Percentiles rank a stretch among this genome's conserved stretches.
These are phyloP conservation scores for Calocybe indica DNA, from an alignment of 768 basidiomycete species.

Conservation along the genomic window DNA sequence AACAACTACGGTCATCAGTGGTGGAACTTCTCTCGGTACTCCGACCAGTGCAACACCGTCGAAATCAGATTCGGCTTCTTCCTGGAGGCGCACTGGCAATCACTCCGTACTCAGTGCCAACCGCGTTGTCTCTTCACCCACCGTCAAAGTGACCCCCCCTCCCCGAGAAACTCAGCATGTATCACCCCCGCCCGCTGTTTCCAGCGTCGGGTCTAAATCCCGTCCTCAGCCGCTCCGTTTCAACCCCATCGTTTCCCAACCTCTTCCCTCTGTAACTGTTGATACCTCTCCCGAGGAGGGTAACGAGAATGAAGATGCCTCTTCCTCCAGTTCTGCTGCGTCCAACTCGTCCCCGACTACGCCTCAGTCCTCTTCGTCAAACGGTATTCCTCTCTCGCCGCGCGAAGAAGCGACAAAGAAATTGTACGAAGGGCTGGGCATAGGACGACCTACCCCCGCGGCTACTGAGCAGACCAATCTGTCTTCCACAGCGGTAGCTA, in stretches of 20 bases:
- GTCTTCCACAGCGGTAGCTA: slow-evolving; percentile 31
- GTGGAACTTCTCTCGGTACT: slow-evolving; percentile 63
- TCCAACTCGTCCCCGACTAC: slow-evolving; percentile 70
- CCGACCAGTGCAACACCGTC: slow-evolving; percentile 44
- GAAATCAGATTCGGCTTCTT: slow-evolving; percentile 74
- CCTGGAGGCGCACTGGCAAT: slow-evolving; percentile 77
- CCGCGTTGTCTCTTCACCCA: slow-evolving; percentile 56
- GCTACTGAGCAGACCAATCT: slow-evolving; percentile 33
- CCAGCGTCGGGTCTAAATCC: slow-evolving; percentile 25
- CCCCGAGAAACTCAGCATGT: slow-evolving; percentile 45
- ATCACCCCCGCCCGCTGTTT: slow-evolving; percentile 39
- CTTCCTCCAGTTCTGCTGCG: slow-evolving; percentile 45
- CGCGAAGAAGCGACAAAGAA: slow-evolving; percentile 86
- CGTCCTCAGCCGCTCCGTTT: slow-evolving; percentile 71
- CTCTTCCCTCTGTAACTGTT: slow-evolving; percentile 50
- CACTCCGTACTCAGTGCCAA: slow-evolving; percentile 59
- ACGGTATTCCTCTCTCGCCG: slow-evolving; percentile 62
- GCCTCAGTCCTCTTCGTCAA: slow-evolving; percentile 64
- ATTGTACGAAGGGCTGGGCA: slow-evolving; percentile 83
- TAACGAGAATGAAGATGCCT: slow-evolving; percentile 50
- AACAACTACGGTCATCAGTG: slow-evolving; percentile 64
- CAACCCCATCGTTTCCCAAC: slow-evolving; percentile 41
- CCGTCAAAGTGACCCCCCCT: slow-evolving; percentile 70
- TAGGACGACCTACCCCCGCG: slow-evolving; percentile 60
- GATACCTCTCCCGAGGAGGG: slow-evolving; percentile 42